phyloP scores from a whole-genome alignment of 352 stramenopile genomes.

The Globisporangium orthogonon region DNA sequence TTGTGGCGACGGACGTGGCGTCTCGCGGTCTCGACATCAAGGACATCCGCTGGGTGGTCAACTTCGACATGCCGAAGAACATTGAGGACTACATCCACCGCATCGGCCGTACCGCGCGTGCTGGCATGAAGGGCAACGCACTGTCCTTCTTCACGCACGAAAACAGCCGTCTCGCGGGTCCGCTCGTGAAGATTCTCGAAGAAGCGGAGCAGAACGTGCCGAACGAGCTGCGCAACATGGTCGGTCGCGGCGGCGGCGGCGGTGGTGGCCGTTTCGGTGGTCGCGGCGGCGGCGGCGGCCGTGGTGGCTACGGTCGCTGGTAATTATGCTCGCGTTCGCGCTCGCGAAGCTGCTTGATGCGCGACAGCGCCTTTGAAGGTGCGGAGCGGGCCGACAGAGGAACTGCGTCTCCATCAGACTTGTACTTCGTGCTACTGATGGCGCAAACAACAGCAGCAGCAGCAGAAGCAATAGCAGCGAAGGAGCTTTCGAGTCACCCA shows the following conservation, averaged over 20 bases:
- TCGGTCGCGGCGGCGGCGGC: conserved; percentile 49
- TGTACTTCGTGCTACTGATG: background rate
- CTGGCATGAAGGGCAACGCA: conserved; percentile 91
- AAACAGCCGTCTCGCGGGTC: conserved; percentile 72
- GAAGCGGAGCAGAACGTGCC: conserved; percentile 89
- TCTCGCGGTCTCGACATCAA: conserved; percentile 98
- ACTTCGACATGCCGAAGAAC: conserved; percentile 99
- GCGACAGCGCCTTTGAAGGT: no score
- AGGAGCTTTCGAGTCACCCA: background rate
- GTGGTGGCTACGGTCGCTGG: conserved; percentile 34
- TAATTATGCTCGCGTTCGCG: conserved; percentile 18
- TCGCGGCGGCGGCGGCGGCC: conserved; percentile 45
- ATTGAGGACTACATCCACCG: conserved; percentile 98
- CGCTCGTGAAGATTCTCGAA: conserved; percentile 86
- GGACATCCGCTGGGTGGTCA: conserved; percentile 98
- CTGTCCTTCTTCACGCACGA: conserved; percentile 95
- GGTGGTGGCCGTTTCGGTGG: conserved; percentile 45
- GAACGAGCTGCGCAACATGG: conserved; percentile 66
- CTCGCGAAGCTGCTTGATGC: background rate
- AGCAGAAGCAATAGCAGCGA: no score
- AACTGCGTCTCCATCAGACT: background rate
- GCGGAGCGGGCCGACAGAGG: no score
- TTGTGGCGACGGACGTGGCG: conserved; percentile 99
- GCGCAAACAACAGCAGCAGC: background rate
- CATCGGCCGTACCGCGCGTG: conserved; percentile 98